Evolutionary conservation across 2,329 filamentous ascomycete genomes (phyloP), one percentile per base, ranked within the genome.

Genomic region (Curvularia verruculosa): DNA sequence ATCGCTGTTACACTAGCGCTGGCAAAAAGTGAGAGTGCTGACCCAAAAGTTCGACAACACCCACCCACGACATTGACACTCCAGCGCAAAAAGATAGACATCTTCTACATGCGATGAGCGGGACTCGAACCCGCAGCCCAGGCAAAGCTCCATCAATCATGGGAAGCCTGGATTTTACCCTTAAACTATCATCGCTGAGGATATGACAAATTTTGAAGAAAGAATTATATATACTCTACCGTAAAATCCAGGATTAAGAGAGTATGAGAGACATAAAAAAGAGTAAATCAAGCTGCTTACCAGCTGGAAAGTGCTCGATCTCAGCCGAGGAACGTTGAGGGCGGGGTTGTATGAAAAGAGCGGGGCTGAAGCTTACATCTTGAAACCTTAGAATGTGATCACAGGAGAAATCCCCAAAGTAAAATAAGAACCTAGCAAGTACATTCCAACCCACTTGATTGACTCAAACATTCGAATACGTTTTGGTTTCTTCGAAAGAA

Each of bases 101-200:
- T 12, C 2, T 23, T 10, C 8, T 26, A 48, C 12, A 8, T 69
- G 67, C 65, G 60, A 54, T 58, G 56, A 62, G 54, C 64, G 65
- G 52, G 66, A 69, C 46, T 69, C 66, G 67, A 69, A 70, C 68
- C 49, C 67, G 64, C 54, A 56, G 64, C 68, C 65, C 47, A 64
- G 64, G 67, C 66, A 67, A n/a, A 45, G 34, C 55, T 40, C 44
- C 31, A 46, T 56, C 43, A 23, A 41, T 19, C 48, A 64, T 71
- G 67, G 68, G 67, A 71, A 70, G 67, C 68, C 64, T 63, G 54
- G 65, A 70, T 71, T 71, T 65, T 69, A 71, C 68, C 68, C 48
- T 61, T 70, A 69, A 71, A 71, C 67, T 64, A 71, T 65, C 56
- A 54, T 51, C 59, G 68, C 67, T 43, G 13, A 29, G 2, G 18